Evolutionary conservation across 1,139 yeast genomes (phyloP), one percentile per base, ranked within the genome.

Genomic region (Pichia sp.): DNA sequence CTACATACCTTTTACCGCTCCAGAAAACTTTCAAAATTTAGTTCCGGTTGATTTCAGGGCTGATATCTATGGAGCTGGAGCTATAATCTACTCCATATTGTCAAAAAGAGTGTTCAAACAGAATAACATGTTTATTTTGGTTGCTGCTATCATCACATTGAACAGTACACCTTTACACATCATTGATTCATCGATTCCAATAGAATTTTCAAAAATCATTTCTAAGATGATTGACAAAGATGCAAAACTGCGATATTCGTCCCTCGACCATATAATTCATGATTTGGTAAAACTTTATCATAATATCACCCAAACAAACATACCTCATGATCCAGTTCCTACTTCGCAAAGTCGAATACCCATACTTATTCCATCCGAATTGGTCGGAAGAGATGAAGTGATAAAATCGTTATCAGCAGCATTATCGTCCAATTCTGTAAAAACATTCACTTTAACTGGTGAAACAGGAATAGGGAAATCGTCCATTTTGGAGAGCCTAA

Each of bases 41-140:
- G 70, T 70, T 47, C 67, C 73, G 2, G 79, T 78, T 8, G 83
- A 79, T 58, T 75, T 70, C 60, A 68, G 81, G 49, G 72, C 84
- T 0, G 85, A 81, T 62, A 72, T 79, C 52, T 81, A 80, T 61
- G 72, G 80, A 38, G 59, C 79, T 13, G 85, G 85, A 31, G 72
- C 80, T 29, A 74, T 80, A 3, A 59, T 80, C 43, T 79, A 81
- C 59, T 82, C 80, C 57, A 62, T 79, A 30, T 57, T 79, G 11
- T 71, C 77, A 8, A 82, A 83, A 0, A 66, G 69, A 23, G 64
- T 77, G 4, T 84, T 83, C 0, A 69, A 70, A 32, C 71, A 77
- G 8, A 70, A 72, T 5, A 79, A 75, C 56, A 74, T 79, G 0
- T 65, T 72, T 6, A 74, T 74, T 29, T 59, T 80, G 30, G 70